phyloP scores from a whole-genome alignment of 2,329 filamentous ascomycete genomes.

The Parascedosporium putredinis region DNA sequence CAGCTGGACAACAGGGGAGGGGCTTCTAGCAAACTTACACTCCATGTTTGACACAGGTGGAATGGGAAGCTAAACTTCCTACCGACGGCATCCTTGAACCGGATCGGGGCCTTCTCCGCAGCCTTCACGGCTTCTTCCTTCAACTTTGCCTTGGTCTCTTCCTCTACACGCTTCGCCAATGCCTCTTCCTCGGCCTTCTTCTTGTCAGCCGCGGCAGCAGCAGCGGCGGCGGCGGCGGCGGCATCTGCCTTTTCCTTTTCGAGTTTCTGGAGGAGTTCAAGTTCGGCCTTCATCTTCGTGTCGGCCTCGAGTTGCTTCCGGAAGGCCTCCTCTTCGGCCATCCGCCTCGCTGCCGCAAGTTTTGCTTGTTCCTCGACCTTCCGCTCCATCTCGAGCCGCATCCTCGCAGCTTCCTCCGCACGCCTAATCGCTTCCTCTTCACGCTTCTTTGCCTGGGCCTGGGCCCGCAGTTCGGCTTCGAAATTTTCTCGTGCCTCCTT shows the following conservation, averaged over 20 bases:
- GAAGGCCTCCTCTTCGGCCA: constrained; percentile 13
- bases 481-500: constrained; percentile 25
- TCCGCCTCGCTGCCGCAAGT: constrained; percentile 16
- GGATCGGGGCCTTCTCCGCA: constrained; percentile 61
- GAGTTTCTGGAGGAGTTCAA: constrained; percentile 27
- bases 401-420: constrained; percentile 32
- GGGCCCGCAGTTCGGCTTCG: constrained; percentile 31
- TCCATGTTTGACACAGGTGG: constrained; percentile 74
- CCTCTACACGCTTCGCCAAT: constrained; percentile 44
- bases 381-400: constrained; percentile 10
- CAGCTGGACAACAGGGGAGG: no score
- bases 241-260: constrained; percentile 24
- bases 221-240: constrained; percentile 24
- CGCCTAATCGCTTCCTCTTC: constrained; percentile 28
- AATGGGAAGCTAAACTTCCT: constrained; percentile 90
- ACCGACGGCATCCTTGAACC: constrained; percentile 84
- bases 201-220: constrained; percentile 28
- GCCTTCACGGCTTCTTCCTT: constrained; percentile 39
- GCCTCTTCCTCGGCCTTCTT: constrained; percentile 40
- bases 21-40: no score
- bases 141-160: constrained; percentile 40
- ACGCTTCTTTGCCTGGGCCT: constrained; percentile 29
- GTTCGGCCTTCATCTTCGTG: constrained; percentile 26
- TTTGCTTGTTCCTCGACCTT: constrained; percentile 21
- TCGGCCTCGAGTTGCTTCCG: constrained; percentile 14